These are phyloP conservation scores for Trichosporon faecale DNA, from an alignment of 1,284 basidiomycete species.

Conservation along the genomic window DNA sequence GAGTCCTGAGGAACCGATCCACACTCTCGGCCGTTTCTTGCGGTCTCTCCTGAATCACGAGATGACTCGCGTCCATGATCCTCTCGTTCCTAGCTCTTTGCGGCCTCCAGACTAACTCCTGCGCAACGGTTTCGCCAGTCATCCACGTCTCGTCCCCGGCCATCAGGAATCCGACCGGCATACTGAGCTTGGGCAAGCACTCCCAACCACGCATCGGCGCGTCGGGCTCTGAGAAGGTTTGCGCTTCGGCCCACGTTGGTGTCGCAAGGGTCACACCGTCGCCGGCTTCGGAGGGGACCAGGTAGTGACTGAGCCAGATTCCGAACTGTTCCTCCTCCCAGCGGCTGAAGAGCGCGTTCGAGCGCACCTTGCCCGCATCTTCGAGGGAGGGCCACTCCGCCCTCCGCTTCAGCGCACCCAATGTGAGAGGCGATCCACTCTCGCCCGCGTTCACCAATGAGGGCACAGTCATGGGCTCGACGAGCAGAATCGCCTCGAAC, in stretches of 20 bases:
- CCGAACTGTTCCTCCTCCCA: constrained; percentile 63
- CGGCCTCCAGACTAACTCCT: constrained; percentile 39
- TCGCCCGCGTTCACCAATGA: not conserved
- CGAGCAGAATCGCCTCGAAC: constrained; percentile 68
- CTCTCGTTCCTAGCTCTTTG: constrained; percentile 33
- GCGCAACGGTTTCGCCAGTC: constrained; percentile 27
- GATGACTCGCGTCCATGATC: constrained; percentile 37
- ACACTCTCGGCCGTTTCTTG: constrained; percentile 36
- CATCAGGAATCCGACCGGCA: constrained; percentile 40
- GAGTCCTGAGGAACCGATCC: constrained; percentile 33
- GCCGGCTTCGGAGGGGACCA: constrained; percentile 47
- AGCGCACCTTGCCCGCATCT: constrained; percentile 59
- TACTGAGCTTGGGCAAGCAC: constrained; percentile 27
- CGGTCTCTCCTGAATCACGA: constrained; percentile 44
- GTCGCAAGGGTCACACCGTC: constrained; percentile 35
- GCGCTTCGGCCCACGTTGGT: constrained; percentile 38
- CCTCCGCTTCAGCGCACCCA: constrained; percentile 62
- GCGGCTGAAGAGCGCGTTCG: constrained; percentile 48
- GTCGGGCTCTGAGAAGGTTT: constrained; percentile 35
- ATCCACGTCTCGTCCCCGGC: constrained; percentile 30
- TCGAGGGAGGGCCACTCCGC: constrained; percentile 57
- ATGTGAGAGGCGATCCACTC: constrained; percentile 26
- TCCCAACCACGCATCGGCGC: constrained; percentile 38
- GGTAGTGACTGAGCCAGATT: constrained; percentile 64
- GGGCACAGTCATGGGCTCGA: constrained; percentile 62